Evolutionary conservation across 2,329 filamentous ascomycete genomes (phyloP).

Genomic region (Cryoendolithus antarcticus): DNA sequence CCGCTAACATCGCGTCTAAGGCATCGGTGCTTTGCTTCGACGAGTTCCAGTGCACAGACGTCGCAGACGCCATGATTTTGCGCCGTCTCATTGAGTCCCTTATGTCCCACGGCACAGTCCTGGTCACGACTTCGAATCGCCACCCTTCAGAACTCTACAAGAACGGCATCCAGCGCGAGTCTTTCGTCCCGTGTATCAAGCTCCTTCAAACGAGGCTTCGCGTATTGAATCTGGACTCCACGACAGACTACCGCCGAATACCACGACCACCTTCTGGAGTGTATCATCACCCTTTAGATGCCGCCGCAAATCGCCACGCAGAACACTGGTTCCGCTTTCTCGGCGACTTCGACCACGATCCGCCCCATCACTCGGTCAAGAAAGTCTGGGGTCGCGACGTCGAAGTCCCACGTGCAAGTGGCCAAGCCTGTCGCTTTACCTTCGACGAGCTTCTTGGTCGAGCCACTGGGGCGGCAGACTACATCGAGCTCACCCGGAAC

Average conservation of each 20-base stretch:
- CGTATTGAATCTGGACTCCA: constrained; percentile 88
- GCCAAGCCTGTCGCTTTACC: constrained; percentile 77
- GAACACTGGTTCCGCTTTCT: constrained; percentile 94
- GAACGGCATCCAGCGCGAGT: constrained; percentile 92
- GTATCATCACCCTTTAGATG: constrained; percentile 80
- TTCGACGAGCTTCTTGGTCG: constrained; percentile 84
- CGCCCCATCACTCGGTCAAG: constrained; percentile 67
- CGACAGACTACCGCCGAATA: constrained; percentile 95
- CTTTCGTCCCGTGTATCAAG: constrained; percentile 89
- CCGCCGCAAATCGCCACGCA: constrained; percentile 64
- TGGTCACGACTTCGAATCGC: constrained; percentile 94
- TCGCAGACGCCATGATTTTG: constrained; percentile 96
- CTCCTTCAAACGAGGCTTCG: constrained; percentile 73
- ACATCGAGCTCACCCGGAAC: constrained; percentile 76
- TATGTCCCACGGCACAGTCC: constrained; percentile 92
- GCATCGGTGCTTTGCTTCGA: constrained; percentile 90
- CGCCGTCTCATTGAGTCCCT: constrained; percentile 73
- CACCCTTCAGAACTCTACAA: constrained; percentile 94
- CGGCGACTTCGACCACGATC: constrained; percentile 64
- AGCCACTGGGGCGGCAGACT: constrained; percentile 87
- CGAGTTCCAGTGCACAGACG: constrained; percentile 97
- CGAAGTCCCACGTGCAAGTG: constrained; percentile 73
- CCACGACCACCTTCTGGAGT: constrained; percentile 85
- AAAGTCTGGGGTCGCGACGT: constrained; percentile 89
- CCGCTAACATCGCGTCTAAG: constrained; percentile 80